A percentile compares a stretch with the other conserved stretches of the same genome.
Conservation (phyloP, 805 yeast species). For the Cyberlindnera veronae region DNA sequence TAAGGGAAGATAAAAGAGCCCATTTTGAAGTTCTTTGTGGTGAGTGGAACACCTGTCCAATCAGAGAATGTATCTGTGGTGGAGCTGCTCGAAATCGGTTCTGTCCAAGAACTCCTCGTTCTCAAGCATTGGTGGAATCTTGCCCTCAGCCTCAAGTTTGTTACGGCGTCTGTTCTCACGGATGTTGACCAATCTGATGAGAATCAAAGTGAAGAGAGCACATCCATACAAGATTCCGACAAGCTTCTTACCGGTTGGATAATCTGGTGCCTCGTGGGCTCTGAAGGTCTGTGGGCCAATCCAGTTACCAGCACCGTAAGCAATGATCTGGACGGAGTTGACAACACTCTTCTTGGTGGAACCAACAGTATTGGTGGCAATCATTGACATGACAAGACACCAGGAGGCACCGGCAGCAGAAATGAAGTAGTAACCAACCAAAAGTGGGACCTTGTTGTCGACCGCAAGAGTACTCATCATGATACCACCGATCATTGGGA, state of each 20-base stretch:
- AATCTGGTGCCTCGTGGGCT: constrained; percentile 6
- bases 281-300: constrained; percentile 8
- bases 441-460: constrained; percentile 3
- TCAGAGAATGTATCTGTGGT: constrained; percentile 8
- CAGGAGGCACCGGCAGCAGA: constrained; percentile 2
- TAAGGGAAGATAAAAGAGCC: too few species aligned
- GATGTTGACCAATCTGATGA: constrained; percentile 7
- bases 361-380: constrained; percentile 6
- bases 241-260: constrained; percentile 7
- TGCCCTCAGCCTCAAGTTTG: constrained; percentile 2
- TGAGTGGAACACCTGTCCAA: too few species aligned
- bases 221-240: constrained; percentile 9
- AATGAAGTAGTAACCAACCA: constrained; percentile 6
- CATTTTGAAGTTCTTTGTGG: too few species aligned
- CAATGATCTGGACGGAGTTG: constrained; percentile 3
- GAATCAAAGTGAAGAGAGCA: constrained; percentile 5
- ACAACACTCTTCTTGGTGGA: constrained; percentile 5
- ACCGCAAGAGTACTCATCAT: constrained; percentile 5
- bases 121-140: constrained; percentile 1
- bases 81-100: constrained; percentile 9
- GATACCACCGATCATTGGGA: constrained; percentile 7
- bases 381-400: constrained; percentile 4
- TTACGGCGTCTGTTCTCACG: constrained; percentile 8
- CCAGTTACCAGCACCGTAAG: constrained; percentile 8
- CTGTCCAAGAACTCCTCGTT: constrained; percentile 11